phyloP scores from a whole-genome alignment of 2,329 filamentous ascomycete species.

The Clarireedia paspali region DNA sequence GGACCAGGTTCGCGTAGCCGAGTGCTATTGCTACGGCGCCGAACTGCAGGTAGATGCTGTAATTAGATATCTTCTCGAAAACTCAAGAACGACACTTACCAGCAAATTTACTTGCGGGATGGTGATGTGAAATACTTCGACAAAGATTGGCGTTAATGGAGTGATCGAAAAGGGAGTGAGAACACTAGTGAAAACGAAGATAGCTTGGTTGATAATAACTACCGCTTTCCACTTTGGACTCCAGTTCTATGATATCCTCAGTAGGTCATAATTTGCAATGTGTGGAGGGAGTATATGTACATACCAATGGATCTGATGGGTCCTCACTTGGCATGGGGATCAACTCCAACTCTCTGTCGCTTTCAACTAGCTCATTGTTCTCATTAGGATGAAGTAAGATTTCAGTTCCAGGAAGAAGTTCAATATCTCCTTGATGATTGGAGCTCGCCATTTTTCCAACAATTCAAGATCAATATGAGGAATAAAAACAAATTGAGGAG shows the following conservation, averaged over 20 bases:
- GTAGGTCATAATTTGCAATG: slow-evolving; percentile 19
- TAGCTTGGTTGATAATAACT: not conserved
- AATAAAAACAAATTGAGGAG: not conserved
- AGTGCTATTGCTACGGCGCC: not conserved
- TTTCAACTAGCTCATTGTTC: not conserved
- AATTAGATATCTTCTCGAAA: slow-evolving; percentile 1
- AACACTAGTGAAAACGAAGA: slow-evolving; percentile 20
- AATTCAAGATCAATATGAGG: not conserved
- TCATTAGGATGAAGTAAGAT: slow-evolving; percentile 9
- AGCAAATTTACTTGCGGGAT: slow-evolving; percentile 31
- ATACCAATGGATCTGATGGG: slow-evolving; percentile 11
- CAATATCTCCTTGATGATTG: not conserved
- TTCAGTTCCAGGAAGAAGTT: slow-evolving; percentile 15
- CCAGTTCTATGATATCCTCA: slow-evolving; percentile 27
- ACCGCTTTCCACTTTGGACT: not conserved
- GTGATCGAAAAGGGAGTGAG: slow-evolving; percentile 30
- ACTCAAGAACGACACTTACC: slow-evolving; percentile 3
- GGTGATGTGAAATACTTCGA: slow-evolving; percentile 29
- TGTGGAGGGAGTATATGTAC: not conserved
- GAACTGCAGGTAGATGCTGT: not conserved
- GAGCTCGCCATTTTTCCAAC: not conserved
- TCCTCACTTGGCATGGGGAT: slow-evolving; percentile 12
- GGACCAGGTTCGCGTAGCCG: not conserved
- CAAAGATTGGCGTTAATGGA: slow-evolving; percentile 31
- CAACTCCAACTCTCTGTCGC: slow-evolving; percentile 6